Conservation (phyloP, 129 eudicot species). For the Ambrosia trifida region DNA sequence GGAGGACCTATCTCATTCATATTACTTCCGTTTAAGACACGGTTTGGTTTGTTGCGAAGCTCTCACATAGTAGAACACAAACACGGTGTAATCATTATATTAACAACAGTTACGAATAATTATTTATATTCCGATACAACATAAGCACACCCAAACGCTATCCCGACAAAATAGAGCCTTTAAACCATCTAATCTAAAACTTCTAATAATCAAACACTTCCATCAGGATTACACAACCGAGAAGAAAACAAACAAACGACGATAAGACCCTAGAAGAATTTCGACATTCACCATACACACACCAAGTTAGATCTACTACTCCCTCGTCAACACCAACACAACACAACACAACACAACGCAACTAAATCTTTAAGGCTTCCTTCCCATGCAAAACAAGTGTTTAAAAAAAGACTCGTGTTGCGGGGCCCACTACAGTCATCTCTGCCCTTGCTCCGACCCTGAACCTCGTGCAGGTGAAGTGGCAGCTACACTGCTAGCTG, state of each 20-base stretch:
- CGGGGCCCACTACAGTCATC: constrained; percentile 43
- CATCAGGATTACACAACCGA: not conserved
- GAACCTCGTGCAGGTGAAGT: constrained; percentile 65
- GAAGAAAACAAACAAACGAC: constrained; percentile 16
- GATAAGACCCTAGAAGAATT: constrained; percentile 21
- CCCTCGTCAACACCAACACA: not conserved
- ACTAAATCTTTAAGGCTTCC: constrained; percentile 22
- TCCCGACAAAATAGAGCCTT: not conserved
- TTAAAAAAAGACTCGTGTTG: constrained; percentile 38
- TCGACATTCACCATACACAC: constrained; percentile 19
- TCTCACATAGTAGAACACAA: no score
- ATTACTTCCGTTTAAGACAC: no score
- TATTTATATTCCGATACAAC: not conserved
- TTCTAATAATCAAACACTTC: not conserved
- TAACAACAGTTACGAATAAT: not conserved
- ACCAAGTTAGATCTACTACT: constrained; percentile 36
- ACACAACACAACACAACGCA: constrained; percentile 16
- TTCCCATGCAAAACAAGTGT: constrained; percentile 34
- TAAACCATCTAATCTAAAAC: not conserved
- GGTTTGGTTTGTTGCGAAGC: no score
- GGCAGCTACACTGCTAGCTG: constrained; percentile 63
- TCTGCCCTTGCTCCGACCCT: constrained; percentile 71
- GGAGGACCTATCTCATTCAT: no score
- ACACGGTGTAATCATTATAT: no score
- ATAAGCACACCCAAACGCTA: not conserved